phyloP scores from a whole-genome alignment of 495 filamentous ascomycete genomes.

The Penicillium ucsense region DNA sequence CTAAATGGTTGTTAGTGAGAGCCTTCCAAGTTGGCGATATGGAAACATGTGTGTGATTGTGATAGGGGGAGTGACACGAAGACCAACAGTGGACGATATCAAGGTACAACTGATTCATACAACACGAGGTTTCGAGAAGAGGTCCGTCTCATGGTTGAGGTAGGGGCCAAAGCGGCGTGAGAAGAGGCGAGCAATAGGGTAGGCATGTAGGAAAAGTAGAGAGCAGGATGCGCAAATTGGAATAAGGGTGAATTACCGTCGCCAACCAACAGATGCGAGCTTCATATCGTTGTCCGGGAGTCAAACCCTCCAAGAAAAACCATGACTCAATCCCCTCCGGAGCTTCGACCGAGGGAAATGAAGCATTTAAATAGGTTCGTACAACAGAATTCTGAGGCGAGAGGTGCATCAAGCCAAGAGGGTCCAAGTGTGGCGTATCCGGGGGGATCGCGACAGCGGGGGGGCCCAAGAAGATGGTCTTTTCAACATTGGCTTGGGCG shows the following conservation, averaged over 20 bases:
- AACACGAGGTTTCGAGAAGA: too few relatives aligned
- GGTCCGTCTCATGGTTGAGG: too few relatives aligned
- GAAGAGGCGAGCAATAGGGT: too few relatives aligned
- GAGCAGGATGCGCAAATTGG: neutral
- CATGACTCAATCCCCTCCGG: conserved; percentile 62
- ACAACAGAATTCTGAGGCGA: conserved; percentile 46
- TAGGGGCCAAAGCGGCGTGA: too few relatives aligned
- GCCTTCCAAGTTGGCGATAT: neutral
- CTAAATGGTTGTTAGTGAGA: conserved; percentile 29
- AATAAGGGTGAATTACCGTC: conserved; percentile 51
- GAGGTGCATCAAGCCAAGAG: conserved; percentile 56
- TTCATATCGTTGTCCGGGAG: conserved; percentile 72
- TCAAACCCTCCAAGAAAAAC: conserved; percentile 73
- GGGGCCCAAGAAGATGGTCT: conserved; percentile 79
- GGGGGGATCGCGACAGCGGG: conserved; percentile 39
- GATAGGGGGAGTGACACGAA: too few relatives aligned
- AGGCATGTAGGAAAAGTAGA: too few relatives aligned
- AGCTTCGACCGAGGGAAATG: conserved; percentile 48
- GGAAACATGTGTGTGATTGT: too few relatives aligned
- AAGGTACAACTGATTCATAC: too few relatives aligned
- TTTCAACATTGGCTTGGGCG: conserved; percentile 69
- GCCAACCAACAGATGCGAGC: conserved; percentile 90
- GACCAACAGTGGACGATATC: too few relatives aligned
- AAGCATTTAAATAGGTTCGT: conserved; percentile 50
- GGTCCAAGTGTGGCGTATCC: conserved; percentile 47